Evolutionary conservation across 345 rosid species (phyloP), one percentile per base, ranked within the genome.

Genomic region (Theobroma cacao): DNA sequence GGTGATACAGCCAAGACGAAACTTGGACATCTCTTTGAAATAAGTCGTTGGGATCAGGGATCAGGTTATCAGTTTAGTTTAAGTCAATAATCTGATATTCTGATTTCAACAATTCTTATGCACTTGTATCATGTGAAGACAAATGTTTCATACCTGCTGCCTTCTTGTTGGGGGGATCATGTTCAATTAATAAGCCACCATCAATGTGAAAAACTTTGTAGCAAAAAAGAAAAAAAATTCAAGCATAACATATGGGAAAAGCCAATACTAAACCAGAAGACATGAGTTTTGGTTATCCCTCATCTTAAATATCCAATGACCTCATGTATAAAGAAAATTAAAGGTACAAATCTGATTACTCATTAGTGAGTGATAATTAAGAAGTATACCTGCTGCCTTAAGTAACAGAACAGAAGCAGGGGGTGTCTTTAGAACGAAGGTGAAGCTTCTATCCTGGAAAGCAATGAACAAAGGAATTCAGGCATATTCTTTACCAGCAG

Each of bases 321-420:
- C 65, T 38, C 15, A 65, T 65, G 48, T 38, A 18, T n/a, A 65
- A 11, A 58, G 33, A 38, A 38, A 9, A 34, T 22, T 36, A 24
- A 43, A 36, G 18, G 30, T 6, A 48, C 34, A 65, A 33, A 10
- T 22, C 58, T 58, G 34, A 26, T 5, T 24, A 40, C 34, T 59
- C 13, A 24, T 58, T 9, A 62, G 26, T 45, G 48, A 58, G n/a
- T 38, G 41, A 3, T 28, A 18, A 11, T 17, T 65, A 1, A 48
- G 64, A 83, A 72, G 53, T 61, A 74, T 87, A 93, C 98, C 98
- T 81, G 97, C 97, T 62, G 99, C 98, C 86, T 95, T 95, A 62
- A 95, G 93, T 61, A 95, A 87, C 80, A 95, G 80, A 84, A 95
- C 95, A 17, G 99, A 95, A 78, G 99, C 98, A 70, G 99, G 99